Percentiles rank a stretch among this genome's conserved stretches.
These are phyloP conservation scores for Nidula niveotomentosa DNA, from an alignment of 1,284 basidiomycete genomes.

Conservation along the genomic window DNA sequence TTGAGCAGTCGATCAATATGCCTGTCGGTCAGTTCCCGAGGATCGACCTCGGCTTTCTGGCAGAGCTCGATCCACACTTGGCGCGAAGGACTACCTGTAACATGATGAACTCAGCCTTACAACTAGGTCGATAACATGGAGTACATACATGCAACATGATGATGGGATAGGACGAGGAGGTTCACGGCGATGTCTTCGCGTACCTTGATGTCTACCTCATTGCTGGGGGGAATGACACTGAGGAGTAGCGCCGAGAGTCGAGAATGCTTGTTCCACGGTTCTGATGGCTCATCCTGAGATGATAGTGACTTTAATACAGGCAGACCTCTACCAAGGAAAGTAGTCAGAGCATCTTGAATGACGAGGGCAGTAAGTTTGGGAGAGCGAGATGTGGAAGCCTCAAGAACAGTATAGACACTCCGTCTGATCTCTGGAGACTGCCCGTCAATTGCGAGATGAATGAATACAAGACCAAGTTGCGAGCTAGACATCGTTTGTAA, in stretches of 20 bases:
- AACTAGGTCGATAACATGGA: neutral
- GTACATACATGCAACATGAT: slow-evolving; percentile 58
- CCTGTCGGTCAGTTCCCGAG: slow-evolving; percentile 55
- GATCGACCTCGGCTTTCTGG: slow-evolving; percentile 68
- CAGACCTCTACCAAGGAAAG: slow-evolving; percentile 37
- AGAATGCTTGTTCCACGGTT: slow-evolving; percentile 41
- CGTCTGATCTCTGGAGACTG: slow-evolving; percentile 53
- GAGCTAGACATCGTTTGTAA: slow-evolving; percentile 33
- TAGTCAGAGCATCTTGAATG: slow-evolving; percentile 55
- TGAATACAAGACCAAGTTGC: slow-evolving; percentile 63
- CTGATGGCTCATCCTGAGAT: slow-evolving; percentile 16
- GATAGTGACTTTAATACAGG: slow-evolving; percentile 14
- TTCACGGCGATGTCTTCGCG: slow-evolving; percentile 51
- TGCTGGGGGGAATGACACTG: slow-evolving; percentile 42
- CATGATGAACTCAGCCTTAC: slow-evolving; percentile 2
- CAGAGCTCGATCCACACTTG: slow-evolving; percentile 86
- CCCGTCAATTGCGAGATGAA: slow-evolving; percentile 69
- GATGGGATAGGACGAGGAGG: slow-evolving; percentile 73
- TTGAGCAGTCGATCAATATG: slow-evolving; percentile 52
- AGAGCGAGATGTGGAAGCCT: slow-evolving; percentile 23
- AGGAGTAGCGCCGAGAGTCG: slow-evolving; percentile 51
- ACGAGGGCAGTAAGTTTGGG: slow-evolving; percentile 52
- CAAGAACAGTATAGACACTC: slow-evolving; percentile 42
- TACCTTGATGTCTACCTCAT: slow-evolving; percentile 31
- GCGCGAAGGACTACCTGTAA: slow-evolving; percentile 49